phyloP scores from a whole-genome alignment of 371 early-diverging fungal species.

The Pancytospora philotis region DNA sequence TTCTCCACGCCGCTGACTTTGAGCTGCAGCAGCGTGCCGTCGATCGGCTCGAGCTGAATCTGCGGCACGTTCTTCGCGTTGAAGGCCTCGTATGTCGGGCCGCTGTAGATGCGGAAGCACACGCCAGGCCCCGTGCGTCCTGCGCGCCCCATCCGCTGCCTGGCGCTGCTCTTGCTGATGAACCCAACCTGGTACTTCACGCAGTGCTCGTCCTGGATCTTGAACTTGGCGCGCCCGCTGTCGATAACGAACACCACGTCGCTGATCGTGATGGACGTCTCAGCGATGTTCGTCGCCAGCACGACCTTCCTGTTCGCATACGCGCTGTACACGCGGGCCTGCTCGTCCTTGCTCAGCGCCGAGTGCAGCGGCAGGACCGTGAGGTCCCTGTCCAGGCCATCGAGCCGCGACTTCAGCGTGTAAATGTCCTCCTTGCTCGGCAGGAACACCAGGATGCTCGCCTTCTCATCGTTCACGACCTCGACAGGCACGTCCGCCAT shows the following conservation, averaged over 20 bases:
- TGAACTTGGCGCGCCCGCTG: constrained; percentile 82
- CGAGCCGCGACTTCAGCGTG: constrained; percentile 30
- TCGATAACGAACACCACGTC: constrained; percentile 88
- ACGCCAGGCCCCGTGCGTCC: constrained; percentile 57
- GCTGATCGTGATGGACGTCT: constrained; percentile 92
- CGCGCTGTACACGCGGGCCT: constrained; percentile 64
- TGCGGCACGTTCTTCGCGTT: constrained; percentile 74
- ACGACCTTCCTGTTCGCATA: constrained; percentile 78
- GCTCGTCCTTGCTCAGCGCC: constrained; percentile 57
- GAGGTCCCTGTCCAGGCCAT: constrained; percentile 18
- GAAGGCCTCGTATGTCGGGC: constrained; percentile 63
- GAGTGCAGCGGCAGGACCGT: constrained; percentile 56
- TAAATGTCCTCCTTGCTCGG: constrained; percentile 72
- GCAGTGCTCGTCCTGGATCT: constrained; percentile 60
- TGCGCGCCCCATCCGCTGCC: constrained; percentile 59
- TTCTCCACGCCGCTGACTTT: constrained; percentile 82
- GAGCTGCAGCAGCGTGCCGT: constrained; percentile 80
- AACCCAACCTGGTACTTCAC: constrained; percentile 49
- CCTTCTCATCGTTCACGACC: constrained; percentile 59
- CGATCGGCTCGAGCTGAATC: constrained; percentile 81
- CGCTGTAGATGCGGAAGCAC: constrained; percentile 61
- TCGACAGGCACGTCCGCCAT: constrained; percentile 1
- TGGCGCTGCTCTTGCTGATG: constrained; percentile 58
- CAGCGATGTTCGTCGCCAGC: constrained; percentile 91
- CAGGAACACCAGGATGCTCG: constrained; percentile 79